Percentiles rank a stretch among this genome's conserved stretches.
Conservation (phyloP, 805 yeast species). For the Candida incommunis region DNA sequence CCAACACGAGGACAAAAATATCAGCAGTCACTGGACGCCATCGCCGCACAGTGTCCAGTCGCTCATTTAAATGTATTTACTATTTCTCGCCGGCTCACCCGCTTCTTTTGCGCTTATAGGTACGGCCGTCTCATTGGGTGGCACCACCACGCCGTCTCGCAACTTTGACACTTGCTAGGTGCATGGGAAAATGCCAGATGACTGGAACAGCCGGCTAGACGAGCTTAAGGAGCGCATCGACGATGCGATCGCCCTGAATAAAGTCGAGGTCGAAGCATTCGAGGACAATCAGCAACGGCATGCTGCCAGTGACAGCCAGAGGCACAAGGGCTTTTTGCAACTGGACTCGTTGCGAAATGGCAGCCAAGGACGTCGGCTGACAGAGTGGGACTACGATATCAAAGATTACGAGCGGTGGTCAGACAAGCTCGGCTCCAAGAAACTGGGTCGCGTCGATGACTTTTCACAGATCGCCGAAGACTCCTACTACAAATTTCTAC, state of each 20-base stretch:
- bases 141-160: too few relatives aligned
- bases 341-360: background rate
- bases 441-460: background rate
- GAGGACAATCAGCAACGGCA: background rate
- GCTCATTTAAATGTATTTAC: too few relatives aligned
- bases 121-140: too few relatives aligned
- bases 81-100: too few relatives aligned
- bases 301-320: background rate
- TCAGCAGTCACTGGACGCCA: too few relatives aligned
- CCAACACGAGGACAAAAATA: too few relatives aligned
- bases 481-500: slow-evolving; percentile 1
- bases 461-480: background rate
- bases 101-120: too few relatives aligned
- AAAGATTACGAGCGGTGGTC: background rate
- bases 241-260: background rate
- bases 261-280: background rate
- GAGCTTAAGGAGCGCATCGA: background rate
- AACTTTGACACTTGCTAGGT: too few relatives aligned
- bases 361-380: background rate
- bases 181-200: too few relatives aligned
- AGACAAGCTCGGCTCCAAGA: background rate
- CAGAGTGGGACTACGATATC: background rate
- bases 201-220: background rate
- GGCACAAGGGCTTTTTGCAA: background rate
- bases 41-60: too few relatives aligned